Evolutionary conservation across 768 basidiomycete genomes (phyloP).

Genomic region (Trametes sanguinea): DNA sequence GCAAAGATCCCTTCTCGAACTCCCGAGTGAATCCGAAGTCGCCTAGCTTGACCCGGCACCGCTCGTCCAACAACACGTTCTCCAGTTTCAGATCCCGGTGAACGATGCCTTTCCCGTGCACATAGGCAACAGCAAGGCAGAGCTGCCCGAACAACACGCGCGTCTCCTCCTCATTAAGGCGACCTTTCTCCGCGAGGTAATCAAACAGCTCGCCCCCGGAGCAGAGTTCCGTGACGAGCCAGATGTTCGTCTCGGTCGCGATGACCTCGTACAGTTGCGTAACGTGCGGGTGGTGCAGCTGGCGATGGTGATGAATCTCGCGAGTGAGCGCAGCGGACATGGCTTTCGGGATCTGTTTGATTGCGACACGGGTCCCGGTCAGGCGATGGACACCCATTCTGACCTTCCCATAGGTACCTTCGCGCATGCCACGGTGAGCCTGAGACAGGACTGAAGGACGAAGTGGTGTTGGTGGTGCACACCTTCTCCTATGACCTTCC

Average conservation of each 20-base stretch:
- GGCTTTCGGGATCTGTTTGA: conserved; percentile 97
- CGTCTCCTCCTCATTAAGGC: conserved; percentile 82
- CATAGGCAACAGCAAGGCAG: conserved; percentile 88
- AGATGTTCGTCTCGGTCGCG: conserved; percentile 92
- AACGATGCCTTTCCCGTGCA: conserved; percentile 91
- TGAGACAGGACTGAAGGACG: not conserved
- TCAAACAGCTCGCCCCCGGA: conserved; percentile 97
- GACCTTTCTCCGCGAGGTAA: conserved; percentile 93
- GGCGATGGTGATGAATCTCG: conserved; percentile 98
- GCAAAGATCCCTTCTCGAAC: conserved; percentile 71
- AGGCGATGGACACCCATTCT: conserved; percentile 92
- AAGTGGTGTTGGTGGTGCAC: conserved; percentile 26
- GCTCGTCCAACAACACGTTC: conserved; percentile 90
- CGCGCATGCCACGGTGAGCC: not conserved
- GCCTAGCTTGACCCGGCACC: conserved; percentile 88
- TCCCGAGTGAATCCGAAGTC: conserved; percentile 96
- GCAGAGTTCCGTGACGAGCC: conserved; percentile 97
- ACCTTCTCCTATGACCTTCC: conserved; percentile 96
- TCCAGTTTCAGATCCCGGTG: conserved; percentile 97
- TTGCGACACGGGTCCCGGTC: conserved; percentile 88
- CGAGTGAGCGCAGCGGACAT: conserved; percentile 90
- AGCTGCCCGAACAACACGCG: conserved; percentile 93
- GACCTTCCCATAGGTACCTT: conserved; percentile 92
- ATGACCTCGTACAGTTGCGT: conserved; percentile 98
- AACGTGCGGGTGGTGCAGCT: conserved; percentile 93